Evolutionary conservation across 768 basidiomycete genomes (phyloP).

Genomic region (Gelatoporia subvermispora): DNA sequence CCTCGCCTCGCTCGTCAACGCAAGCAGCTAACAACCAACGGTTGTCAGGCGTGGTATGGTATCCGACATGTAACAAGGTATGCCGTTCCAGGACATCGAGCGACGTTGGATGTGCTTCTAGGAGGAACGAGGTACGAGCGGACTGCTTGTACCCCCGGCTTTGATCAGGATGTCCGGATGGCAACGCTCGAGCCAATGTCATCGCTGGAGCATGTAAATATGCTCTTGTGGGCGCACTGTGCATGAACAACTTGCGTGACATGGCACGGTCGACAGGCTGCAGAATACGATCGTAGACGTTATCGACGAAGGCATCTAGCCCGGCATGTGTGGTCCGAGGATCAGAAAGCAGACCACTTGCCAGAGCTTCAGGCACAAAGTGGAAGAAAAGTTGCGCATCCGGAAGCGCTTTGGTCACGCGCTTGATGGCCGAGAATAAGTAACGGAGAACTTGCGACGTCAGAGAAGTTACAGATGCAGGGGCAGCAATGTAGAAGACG

Average conservation of each 20-base stretch:
- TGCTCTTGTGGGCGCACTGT: conserved; percentile 34
- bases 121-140: conserved; percentile 31
- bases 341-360: conserved; percentile 44
- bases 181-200: conserved; percentile 39
- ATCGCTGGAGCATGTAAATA: conserved; percentile 65
- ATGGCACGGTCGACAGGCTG: conserved; percentile 56
- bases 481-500: conserved; percentile 68
- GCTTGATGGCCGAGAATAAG: conserved; percentile 59
- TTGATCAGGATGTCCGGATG: background rate
- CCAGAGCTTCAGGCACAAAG: conserved; percentile 63
- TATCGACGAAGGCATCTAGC: conserved; percentile 49
- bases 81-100: conserved; percentile 52
- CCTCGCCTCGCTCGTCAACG: conserved; percentile 76
- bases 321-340: conserved; percentile 37
- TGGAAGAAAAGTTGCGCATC: conserved; percentile 59
- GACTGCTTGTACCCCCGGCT: background rate
- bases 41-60: conserved; percentile 57
- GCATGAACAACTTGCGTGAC: conserved; percentile 45
- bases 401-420: conserved; percentile 42
- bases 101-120: conserved; percentile 35
- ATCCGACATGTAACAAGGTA: conserved; percentile 73
- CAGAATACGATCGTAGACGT: conserved; percentile 69
- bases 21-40: conserved; percentile 77
- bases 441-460: conserved; percentile 66
- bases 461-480: conserved; percentile 54